Percentiles rank a stretch among this genome's conserved stretches.
phyloP scores from a whole-genome alignment of 1,284 basidiomycete genomes.

The Coniferiporia weirii region DNA sequence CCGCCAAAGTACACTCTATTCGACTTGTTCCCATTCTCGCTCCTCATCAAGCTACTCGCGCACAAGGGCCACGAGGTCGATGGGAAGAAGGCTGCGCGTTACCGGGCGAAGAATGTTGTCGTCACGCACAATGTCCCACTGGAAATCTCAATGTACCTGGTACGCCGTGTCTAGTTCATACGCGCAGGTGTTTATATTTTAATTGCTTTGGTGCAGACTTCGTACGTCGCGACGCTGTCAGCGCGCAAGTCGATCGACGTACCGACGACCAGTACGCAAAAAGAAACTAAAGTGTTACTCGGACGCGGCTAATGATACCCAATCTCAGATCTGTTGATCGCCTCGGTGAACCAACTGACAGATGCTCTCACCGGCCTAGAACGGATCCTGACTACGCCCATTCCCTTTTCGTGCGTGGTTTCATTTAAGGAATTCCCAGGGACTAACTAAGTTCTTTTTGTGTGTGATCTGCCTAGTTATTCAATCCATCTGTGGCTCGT shows the following conservation, averaged over 20 bases:
- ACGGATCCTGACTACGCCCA: conserved; percentile 73
- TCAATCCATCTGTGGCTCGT: conserved; percentile 62
- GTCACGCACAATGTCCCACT: conserved; percentile 66
- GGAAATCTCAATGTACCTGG: conserved; percentile 70
- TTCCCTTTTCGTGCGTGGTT: conserved; percentile 63
- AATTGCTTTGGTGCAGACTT: conserved; percentile 38
- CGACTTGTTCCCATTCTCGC: conserved; percentile 67
- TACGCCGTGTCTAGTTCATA: conserved; percentile 29
- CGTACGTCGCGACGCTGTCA: conserved; percentile 61
- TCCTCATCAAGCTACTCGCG: conserved; percentile 45
- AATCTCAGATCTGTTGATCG: conserved; percentile 45
- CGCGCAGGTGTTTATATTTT: background rate
- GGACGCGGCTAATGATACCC: background rate
- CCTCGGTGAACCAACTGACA: conserved; percentile 50
- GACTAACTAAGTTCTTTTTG: background rate
- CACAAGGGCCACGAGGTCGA: conserved; percentile 44
- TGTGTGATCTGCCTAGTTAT: conserved; percentile 38
- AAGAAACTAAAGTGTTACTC: background rate
- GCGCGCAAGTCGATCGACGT: conserved; percentile 56
- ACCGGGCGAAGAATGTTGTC: conserved; percentile 39
- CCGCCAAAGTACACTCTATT: conserved; percentile 61
- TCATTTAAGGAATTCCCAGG: background rate
- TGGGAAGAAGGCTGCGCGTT: conserved; percentile 52
- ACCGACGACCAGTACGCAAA: conserved; percentile 53
- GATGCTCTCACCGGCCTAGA: conserved; percentile 70